Evolutionary conservation across 129 eudicot genomes (phyloP), one percentile per base, ranked within the genome.

Genomic region (Ambrosia artemisiifolia): DNA sequence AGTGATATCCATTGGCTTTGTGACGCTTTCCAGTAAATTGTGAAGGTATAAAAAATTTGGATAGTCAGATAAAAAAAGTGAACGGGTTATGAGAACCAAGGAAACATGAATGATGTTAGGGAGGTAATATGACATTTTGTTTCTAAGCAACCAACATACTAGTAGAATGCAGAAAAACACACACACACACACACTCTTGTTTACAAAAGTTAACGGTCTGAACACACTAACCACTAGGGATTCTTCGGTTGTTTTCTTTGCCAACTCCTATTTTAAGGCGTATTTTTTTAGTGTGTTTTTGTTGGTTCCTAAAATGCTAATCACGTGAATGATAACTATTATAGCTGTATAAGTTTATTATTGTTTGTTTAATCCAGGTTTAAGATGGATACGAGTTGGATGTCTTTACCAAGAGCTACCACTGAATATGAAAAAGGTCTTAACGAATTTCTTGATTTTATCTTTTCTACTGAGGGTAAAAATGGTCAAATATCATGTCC

Each of bases 331-430:
- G 42, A 56, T 20, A 44, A 44, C 10, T 6, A 24, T 34, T 56
- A 56, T 5, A 19, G 12, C 71, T 66, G 36, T 36, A 66, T 66
- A 66, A 44, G n/a, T n/a, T n/a, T n/a, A n/a, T n/a, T n/a, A n/a
- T n/a, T n/a, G n/a, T n/a, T n/a, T n/a, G n/a, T n/a, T n/a, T n/a
- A n/a, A n/a, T n/a, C n/a, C n/a, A n/a, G n/a, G n/a, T n/a, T n/a
- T n/a, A n/a, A n/a, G n/a, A n/a, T n/a, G n/a, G n/a, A n/a, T n/a
- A n/a, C n/a, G n/a, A n/a, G n/a, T n/a, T n/a, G n/a, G n/a, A n/a
- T n/a, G n/a, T n/a, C n/a, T n/a, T n/a, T n/a, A n/a, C n/a, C n/a
- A n/a, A n/a, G n/a, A n/a, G n/a, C n/a, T n/a, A n/a, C n/a, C n/a
- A n/a, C n/a, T n/a, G n/a, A n/a, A n/a, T n/a, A n/a, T n/a, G n/a